Evolutionary conservation across 805 yeast genomes (phyloP).

Genomic region (Myxozyma neglecta): DNA sequence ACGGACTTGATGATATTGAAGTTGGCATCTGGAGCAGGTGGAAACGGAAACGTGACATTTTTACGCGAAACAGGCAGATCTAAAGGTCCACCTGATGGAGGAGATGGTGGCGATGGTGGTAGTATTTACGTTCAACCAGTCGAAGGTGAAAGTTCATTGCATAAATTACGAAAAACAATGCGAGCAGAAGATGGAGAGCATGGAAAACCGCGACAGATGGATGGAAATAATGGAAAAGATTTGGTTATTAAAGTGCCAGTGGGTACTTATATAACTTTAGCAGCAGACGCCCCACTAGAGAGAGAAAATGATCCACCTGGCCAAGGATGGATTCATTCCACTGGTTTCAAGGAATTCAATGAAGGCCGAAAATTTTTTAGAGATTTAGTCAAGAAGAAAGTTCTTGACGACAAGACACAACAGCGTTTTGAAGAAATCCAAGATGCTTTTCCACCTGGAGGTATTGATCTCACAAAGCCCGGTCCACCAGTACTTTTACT

Average conservation of each 20-base stretch:
- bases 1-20: conserved; percentile 69
- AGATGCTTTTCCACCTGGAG: conserved; percentile 79
- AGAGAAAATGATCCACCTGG: conserved; percentile 68
- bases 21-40: conserved; percentile 79
- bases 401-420: conserved; percentile 59
- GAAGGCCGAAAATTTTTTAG: conserved; percentile 63
- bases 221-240: conserved; percentile 84
- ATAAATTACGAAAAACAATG: conserved; percentile 65
- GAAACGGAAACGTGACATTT: conserved; percentile 84
- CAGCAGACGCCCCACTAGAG: conserved; percentile 28
- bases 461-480: conserved; percentile 68
- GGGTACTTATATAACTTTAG: conserved; percentile 69
- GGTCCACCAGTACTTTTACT: conserved; percentile 67
- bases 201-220: conserved; percentile 76
- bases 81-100: conserved; percentile 97
- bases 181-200: conserved; percentile 67
- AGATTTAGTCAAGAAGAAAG: conserved; percentile 63
- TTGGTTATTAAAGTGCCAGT: conserved; percentile 82
- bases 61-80: conserved; percentile 81
- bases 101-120: conserved; percentile 97
- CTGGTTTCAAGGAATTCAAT: conserved; percentile 71
- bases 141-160: conserved; percentile 67
- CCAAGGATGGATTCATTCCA: conserved; percentile 87
- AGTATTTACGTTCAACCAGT: conserved; percentile 79
- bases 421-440: conserved; percentile 56